phyloP scores from a whole-genome alignment of 73 alveolate species.

The Stentor roeselii region DNA sequence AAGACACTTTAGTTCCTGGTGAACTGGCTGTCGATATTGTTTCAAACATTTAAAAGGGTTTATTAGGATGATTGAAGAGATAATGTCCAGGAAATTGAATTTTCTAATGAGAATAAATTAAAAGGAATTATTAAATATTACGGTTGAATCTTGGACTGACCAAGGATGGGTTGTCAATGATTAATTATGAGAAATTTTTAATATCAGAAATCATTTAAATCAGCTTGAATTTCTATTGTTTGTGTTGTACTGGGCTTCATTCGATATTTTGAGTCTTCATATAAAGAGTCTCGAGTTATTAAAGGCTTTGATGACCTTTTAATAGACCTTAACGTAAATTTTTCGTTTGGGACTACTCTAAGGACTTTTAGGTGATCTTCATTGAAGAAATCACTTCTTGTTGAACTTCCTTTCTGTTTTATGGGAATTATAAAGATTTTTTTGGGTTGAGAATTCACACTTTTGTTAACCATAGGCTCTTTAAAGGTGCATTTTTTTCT shows the following conservation, averaged over 20 bases:
- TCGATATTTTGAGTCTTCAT: not conserved
- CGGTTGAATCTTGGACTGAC: too few species aligned
- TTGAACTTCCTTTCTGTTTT: not conserved
- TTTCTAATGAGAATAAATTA: too few species aligned
- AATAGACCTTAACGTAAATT: not conserved
- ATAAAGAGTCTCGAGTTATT: not conserved
- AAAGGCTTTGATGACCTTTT: not conserved
- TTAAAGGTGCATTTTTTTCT: not conserved
- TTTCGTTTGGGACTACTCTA: not conserved
- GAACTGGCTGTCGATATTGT: too few species aligned
- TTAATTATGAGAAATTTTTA: too few species aligned
- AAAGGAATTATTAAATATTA: too few species aligned
- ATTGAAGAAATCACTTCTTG: not conserved
- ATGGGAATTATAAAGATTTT: not conserved
- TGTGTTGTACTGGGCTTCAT: not conserved
- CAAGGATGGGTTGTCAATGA: too few species aligned
- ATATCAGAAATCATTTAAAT: not conserved
- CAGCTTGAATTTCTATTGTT: not conserved
- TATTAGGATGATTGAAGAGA: too few species aligned
- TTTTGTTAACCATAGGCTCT: not conserved
- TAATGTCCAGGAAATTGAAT: too few species aligned
- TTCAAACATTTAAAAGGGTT: too few species aligned
- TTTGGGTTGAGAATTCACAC: not conserved
- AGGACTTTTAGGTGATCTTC: not conserved
- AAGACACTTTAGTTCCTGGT: too few species aligned